Evolutionary conservation across 257 asterid genomes (phyloP), one percentile per base, ranked within the genome.

Genomic region (Solanum appendiculatum): DNA sequence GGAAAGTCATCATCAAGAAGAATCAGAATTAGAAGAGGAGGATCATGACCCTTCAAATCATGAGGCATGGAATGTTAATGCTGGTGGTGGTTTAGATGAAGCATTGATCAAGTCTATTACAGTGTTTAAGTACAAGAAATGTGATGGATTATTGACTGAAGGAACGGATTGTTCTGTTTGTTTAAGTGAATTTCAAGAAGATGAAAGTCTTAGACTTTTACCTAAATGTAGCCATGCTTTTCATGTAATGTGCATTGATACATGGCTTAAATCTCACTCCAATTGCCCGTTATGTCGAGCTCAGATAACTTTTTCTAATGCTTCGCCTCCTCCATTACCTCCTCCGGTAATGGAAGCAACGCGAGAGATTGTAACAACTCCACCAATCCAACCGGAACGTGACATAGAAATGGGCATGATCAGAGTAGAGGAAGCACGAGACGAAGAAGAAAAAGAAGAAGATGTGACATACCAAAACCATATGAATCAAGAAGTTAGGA

Each of bases 181-280:
- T 46, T 82, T 87, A 18, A 46, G 89, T 81, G 89, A 87, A 44
- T 81, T 87, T 82, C 86, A 87, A 60, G 86, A 82, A 7, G 86
- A 87, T 75, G 86, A 87, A 36, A 81, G 74, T 12, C 89, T 87
- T 64, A 42, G 86, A 3, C 85, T 87, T 21, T 42, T 87, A 0
- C 89, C 89, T 3, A 87, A 87, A 82, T 87, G 89, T 40, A 87
- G 81, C 51, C 89, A 81, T 66, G 86, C 89, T 63, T 87, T 87
- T 29, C 89, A 87, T 44, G 84, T 81, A 36, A 82, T 18, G 60
- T 87, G 89, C 48, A 87, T 81, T 56, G 89, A 87, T 64, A 87
- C 89, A 31, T 87, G 89, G 89, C 82, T 87, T 9, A 84, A 68
- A 54, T 86, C 85, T n/a, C 88, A 86, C 33, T 74, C 88, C 14